Percentiles rank a stretch among this genome's conserved stretches.
phyloP scores from a whole-genome alignment of 345 rosid species.

The Durio zibethinus region DNA sequence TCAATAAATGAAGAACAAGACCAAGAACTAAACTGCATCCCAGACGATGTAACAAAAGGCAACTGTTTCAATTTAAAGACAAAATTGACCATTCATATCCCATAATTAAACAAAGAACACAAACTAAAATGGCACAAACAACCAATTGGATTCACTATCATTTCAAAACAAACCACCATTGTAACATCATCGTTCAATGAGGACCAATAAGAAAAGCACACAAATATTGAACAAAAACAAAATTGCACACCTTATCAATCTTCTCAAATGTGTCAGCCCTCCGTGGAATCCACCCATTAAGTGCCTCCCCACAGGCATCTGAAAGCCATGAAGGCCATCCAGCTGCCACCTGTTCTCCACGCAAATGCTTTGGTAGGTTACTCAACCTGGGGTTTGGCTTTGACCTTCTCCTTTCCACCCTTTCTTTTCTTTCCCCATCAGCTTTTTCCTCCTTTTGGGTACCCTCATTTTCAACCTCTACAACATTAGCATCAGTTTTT shows the following conservation, averaged over 20 bases:
- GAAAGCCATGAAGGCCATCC: constrained; percentile 99
- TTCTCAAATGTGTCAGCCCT: constrained; percentile 93
- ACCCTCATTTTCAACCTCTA: constrained; percentile 53
- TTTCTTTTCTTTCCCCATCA: constrained; percentile 49
- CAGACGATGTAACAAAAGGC: constrained; percentile 12
- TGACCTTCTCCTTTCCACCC: constrained; percentile 65
- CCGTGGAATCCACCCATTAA: constrained; percentile 93
- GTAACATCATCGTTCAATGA: not conserved
- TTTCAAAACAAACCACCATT: constrained; percentile 9
- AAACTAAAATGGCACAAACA: constrained; percentile 19
- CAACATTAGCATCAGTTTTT: constrained; percentile 37
- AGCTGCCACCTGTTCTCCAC: constrained; percentile 90
- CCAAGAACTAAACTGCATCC: not conserved
- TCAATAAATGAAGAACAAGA: not conserved
- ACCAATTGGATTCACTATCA: not conserved
- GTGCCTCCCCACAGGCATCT: constrained; percentile 92
- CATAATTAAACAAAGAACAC: not conserved
- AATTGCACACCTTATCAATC: constrained; percentile 77
- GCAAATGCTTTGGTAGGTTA: constrained; percentile 61
- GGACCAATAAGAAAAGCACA: not conserved
- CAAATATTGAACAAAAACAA: not conserved
- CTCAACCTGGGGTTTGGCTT: constrained; percentile 56
- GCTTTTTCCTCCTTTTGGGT: constrained; percentile 47
- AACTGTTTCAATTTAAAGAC: not conserved
- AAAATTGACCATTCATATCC: not conserved